Evolutionary conservation across 495 filamentous ascomycete species (phyloP), one percentile per base, ranked within the genome.

Genomic region (Neurospora tetraspora): DNA sequence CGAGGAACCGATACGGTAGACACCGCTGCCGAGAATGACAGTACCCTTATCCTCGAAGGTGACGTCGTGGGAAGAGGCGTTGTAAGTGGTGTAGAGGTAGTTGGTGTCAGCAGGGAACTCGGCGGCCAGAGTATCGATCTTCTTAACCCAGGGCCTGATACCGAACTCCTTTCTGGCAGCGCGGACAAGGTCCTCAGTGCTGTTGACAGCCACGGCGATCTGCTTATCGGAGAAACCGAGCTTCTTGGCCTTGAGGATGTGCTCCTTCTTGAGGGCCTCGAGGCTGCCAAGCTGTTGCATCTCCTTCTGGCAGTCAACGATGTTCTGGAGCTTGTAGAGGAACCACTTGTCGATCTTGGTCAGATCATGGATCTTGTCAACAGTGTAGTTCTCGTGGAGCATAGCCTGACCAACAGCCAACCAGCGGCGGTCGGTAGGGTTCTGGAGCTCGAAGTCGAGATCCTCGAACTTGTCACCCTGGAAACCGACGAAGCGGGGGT

Each of bases 261-360:
- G 88, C 77, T 98, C 95, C 79, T 93, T 91, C 83, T 92, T 94
- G 43, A 99, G 83, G 23, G 92, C 93, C 72, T 90, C 91, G 27
- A 99, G 87, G 79, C 91, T 94, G 69, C 96, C 95, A 73, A 97
- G 88, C 53, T 93, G 90, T 83, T 96, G 89, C 69, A 99, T 89
- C 80, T 97, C 92, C 75, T 88, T 89, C 71, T 92, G 91, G 81
- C 91, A 94, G 80, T 98, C 89, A 34, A 96, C 96, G 76, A 99
- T 92, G 81, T 98, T 97, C 83, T 97, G 89, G 69, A 99, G 89
- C 88, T 99, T 99, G 88, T 97, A 89, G 78, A 99, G 84, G 86
- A 99, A 99, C 96, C 96, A 94, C 79, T 92, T 93, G 81, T 94
- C 91, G 74, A 99, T 99, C 86, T 97, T 97, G 81, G 92, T 94